Evolutionary conservation across 2,329 filamentous ascomycete species (phyloP).

Genomic region (Uncinocarpus reesii): DNA sequence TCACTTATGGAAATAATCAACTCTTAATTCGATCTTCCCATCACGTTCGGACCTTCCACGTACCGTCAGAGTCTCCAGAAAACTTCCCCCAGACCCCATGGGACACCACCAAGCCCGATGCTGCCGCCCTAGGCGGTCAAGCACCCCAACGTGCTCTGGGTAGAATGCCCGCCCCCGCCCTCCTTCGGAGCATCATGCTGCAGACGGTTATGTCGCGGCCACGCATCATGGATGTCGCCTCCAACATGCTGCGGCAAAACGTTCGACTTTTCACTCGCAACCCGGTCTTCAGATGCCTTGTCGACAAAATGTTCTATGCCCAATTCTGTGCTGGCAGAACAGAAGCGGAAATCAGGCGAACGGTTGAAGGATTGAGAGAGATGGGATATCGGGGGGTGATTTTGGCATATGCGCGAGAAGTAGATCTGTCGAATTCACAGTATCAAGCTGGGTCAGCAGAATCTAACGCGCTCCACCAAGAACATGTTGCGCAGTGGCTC

Average conservation of each 20-base stretch:
- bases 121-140: background rate
- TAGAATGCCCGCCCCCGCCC: slow-evolving; percentile 14
- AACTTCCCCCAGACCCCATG: slow-evolving; percentile 11
- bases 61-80: slow-evolving; percentile 10
- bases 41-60: slow-evolving; percentile 5
- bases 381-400: slow-evolving; percentile 46
- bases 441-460: slow-evolving; percentile 24
- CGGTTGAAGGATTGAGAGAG: slow-evolving; percentile 37
- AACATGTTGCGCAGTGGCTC: slow-evolving; percentile 38
- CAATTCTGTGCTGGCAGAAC: slow-evolving; percentile 49
- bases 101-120: slow-evolving; percentile 4
- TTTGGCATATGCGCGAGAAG: slow-evolving; percentile 45
- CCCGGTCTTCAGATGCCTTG: slow-evolving; percentile 13
- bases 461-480: slow-evolving; percentile 25
- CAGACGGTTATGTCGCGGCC: slow-evolving; percentile 17
- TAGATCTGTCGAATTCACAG: slow-evolving; percentile 40
- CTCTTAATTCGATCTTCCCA: background rate
- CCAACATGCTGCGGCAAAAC: slow-evolving; percentile 15
- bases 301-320: slow-evolving; percentile 41
- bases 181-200: slow-evolving; percentile 17
- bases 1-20: background rate
- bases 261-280: slow-evolving; percentile 15
- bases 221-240: slow-evolving; percentile 16
- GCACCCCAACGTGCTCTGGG: slow-evolving; percentile 11
- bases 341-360: slow-evolving; percentile 38